Evolutionary conservation across 306 rosid genomes (phyloP), one percentile per base, ranked within the genome.

Genomic region (Datisca glomerata): DNA sequence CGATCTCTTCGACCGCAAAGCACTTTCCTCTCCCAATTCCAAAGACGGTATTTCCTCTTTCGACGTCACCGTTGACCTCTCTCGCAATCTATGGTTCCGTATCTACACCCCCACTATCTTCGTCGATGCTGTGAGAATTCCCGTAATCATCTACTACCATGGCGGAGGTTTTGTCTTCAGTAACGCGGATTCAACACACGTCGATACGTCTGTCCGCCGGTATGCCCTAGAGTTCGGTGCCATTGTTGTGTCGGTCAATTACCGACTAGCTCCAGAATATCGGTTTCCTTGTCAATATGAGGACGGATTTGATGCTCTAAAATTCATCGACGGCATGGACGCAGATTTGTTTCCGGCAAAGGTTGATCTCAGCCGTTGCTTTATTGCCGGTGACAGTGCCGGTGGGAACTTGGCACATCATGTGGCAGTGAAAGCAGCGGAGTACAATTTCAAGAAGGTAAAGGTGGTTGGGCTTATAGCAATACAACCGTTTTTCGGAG

Each of bases 341-440:
- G 33, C 2, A 4, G n/a, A 6, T 2, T 3, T 10, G 4, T 19
- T 57, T 1, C 66, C 55, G 2, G 54, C 7, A 4, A 16, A 5
- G 4, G 55, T 42, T 1, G 41, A 62, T 38, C 27, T 57, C 3
- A 16, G 6, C 3, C 49, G 24, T n/a, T 47, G 69, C 47, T 62
- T 68, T 13, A 5, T 68, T 13, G 24, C 43, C 1, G 69, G 70
- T 2, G 75, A 68, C 7, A 68, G 70, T 27, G 59, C 70, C 1
- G 62, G 75, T 1, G 70, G 44, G 18, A 68, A 68, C 45, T 18
- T 68, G 9, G 70, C 58, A 10, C 69, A 68, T 55, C 70, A 68
- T 27, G 51, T 62, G 24, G 62, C 55, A 0, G 9, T 68, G 14
- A 41, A 23, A 5, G 60, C 53, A 7, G 34, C 48, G 33, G 35